These are phyloP conservation scores for Aspergillus sp. DNA, from an alignment of 2,329 filamentous ascomycete genomes.

Conservation along the genomic window DNA sequence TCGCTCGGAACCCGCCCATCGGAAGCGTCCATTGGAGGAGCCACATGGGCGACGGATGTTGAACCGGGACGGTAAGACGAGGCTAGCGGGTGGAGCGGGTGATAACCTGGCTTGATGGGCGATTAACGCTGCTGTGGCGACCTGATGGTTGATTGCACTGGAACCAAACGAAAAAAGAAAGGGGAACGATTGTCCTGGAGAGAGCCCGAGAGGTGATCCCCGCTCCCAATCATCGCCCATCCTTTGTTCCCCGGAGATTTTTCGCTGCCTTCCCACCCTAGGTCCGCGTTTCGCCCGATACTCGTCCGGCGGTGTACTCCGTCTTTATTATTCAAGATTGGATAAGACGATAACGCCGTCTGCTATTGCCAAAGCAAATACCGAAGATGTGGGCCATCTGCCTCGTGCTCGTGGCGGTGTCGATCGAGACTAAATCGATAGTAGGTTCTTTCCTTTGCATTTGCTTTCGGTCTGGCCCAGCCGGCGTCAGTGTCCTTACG, in stretches of 20 bases:
- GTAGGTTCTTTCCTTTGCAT: constrained; percentile 5
- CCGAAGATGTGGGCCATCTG: not conserved
- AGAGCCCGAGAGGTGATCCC: constrained; percentile 11
- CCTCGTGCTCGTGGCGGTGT: constrained; percentile 16
- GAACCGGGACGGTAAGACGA: constrained; percentile 9
- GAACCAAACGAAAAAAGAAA: not conserved
- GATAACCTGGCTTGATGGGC: constrained; percentile 1
- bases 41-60: constrained; percentile 11
- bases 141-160: too few species aligned
- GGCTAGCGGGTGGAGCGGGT: constrained; percentile 9
- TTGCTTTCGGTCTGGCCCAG: constrained; percentile 12
- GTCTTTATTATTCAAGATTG: too few species aligned
- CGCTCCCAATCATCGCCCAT: constrained; percentile 5
- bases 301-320: too few species aligned
- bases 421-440: constrained; percentile 8
- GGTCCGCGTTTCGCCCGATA: constrained; percentile 9
- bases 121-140: too few species aligned
- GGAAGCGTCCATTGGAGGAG: constrained; percentile 10
- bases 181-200: not conserved
- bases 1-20: constrained; percentile 13
- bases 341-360: too few species aligned
- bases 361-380: too few species aligned
- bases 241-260: constrained; percentile 9
- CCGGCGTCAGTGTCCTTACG: not conserved
- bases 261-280: constrained; percentile 2